phyloP scores from a whole-genome alignment of 805 yeast species.

The Wickerhamomyces queroliae region DNA sequence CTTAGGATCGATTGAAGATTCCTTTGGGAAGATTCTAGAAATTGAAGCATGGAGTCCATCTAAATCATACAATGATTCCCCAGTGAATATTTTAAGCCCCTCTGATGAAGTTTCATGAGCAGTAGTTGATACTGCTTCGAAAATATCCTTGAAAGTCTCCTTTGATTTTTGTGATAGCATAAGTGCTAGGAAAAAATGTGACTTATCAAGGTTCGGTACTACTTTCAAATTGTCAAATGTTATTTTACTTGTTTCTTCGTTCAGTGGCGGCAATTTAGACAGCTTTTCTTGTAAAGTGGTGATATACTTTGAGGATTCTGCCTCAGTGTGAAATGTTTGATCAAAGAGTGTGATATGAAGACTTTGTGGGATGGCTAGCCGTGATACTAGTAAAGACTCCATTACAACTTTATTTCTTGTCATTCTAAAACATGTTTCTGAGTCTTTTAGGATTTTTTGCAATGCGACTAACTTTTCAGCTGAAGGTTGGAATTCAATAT shows the following conservation, averaged over 20 bases:
- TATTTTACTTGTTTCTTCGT: constrained; percentile 1
- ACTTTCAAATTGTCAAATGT: constrained; percentile 3
- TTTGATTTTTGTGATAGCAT: constrained; percentile 1
- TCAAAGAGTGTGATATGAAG: no score
- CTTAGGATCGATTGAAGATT: no score
- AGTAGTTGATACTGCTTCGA: neutral
- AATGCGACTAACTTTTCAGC: neutral
- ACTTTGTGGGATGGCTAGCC: no score
- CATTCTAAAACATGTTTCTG: neutral
- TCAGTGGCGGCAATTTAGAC: no score
- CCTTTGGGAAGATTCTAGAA: no score
- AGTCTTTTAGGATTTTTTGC: neutral
- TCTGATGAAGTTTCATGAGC: neutral
- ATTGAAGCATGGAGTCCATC: no score
- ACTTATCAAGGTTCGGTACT: neutral
- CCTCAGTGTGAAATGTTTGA: no score
- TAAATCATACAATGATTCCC: no score
- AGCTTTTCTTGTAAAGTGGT: no score
- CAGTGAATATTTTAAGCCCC: no score
- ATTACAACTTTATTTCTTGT: neutral
- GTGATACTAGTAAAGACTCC: no score
- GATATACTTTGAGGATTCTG: no score
- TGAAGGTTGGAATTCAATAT: neutral
- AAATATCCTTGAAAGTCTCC: neutral
- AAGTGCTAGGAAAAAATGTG: constrained; percentile 5